Evolutionary conservation across 2,329 filamentous ascomycete species (phyloP), one percentile per base, ranked within the genome.

Genomic region (Aspergillus puulaauensis): DNA sequence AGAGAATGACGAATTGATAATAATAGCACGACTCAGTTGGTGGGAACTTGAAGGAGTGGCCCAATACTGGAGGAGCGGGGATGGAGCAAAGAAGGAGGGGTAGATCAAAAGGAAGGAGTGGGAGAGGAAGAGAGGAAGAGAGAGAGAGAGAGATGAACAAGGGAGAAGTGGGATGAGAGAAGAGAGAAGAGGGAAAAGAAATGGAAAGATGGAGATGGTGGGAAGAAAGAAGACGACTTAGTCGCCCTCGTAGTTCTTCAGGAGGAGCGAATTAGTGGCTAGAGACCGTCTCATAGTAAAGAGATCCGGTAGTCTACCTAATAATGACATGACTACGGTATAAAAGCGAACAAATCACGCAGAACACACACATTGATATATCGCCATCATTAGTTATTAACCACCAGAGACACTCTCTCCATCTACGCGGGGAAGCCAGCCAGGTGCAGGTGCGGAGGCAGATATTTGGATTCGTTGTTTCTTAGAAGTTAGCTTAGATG

Each of bases 41-140:
- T 53, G 71, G 74, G 66, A 52, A 64, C 65, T 31, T 65, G 72
- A 79, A 77, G 76, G 77, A 81, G 77, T 70, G 69, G 72, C 37
- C 52, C 52, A 54, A 40, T 48, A 33, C 52, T 76, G 71, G 65
- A 72, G 67, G 69, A 69, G 70, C 68, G 71, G 65, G 67, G 69
- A 70, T 70, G 67, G 67, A 69, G 70, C 62, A 66, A 65, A 67
- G 62, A 63, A 54, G 61, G 65, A 61, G 57, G 56, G 59, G 50
- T 54, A 54, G 46, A 21, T 54, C 33, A 47, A 58, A 54, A 45
- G 54, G 56, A 48, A 59, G 48, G 57, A 47, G 49, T 45, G 46
- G 56, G 56, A 56, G 60, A 59, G 48, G 40, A 47, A 55, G 17
- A 47, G 40, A 59, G 48, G 40, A 47, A 55, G 17, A 47, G 40